Percentiles rank a stretch among this genome's conserved stretches.
Evolutionary conservation across 768 basidiomycete species (phyloP).

Genomic region (Nidularia sp.): DNA sequence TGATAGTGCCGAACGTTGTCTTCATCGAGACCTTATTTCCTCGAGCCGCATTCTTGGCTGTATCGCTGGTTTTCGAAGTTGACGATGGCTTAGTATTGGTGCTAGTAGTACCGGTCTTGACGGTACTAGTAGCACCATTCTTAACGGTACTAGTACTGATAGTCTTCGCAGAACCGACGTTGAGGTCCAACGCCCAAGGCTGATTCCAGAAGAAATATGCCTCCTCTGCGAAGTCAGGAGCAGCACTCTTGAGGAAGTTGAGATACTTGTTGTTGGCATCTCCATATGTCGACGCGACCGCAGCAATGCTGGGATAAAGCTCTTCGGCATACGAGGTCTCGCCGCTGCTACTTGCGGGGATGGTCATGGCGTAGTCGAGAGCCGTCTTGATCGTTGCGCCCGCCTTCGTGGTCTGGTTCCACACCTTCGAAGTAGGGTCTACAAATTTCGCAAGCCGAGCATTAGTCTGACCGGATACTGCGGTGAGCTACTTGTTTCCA

Average conservation of each 20-base stretch:
- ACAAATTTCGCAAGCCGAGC: slow-evolving; percentile 48
- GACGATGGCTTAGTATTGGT: no score
- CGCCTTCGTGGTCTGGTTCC: slow-evolving; percentile 43
- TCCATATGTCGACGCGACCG: slow-evolving; percentile 55
- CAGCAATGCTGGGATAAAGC: slow-evolving; percentile 54
- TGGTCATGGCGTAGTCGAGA: slow-evolving; percentile 52
- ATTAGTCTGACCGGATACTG: slow-evolving; percentile 39
- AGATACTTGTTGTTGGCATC: slow-evolving; percentile 57
- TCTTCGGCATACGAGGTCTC: slow-evolving; percentile 40
- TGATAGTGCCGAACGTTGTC: no score
- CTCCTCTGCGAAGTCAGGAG: slow-evolving; percentile 34
- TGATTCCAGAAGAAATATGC: slow-evolving; percentile 55
- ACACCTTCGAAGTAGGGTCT: slow-evolving; percentile 36
- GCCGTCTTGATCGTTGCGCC: slow-evolving; percentile 58
- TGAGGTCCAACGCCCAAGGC: slow-evolving; percentile 30
- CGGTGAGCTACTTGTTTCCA: no score
- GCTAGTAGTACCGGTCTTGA: no score
- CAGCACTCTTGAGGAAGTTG: slow-evolving; percentile 33
- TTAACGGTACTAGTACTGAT: background rate
- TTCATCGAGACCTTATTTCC: no score
- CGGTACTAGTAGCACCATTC: background rate
- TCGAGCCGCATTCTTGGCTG: no score
- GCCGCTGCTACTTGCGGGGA: slow-evolving; percentile 23
- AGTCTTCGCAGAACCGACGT: background rate
- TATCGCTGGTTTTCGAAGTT: no score